A percentile compares a stretch with the other conserved stretches of the same genome.
phyloP scores from a whole-genome alignment of 352 stramenopile species.

The Phytophthora macrochlamydospora region DNA sequence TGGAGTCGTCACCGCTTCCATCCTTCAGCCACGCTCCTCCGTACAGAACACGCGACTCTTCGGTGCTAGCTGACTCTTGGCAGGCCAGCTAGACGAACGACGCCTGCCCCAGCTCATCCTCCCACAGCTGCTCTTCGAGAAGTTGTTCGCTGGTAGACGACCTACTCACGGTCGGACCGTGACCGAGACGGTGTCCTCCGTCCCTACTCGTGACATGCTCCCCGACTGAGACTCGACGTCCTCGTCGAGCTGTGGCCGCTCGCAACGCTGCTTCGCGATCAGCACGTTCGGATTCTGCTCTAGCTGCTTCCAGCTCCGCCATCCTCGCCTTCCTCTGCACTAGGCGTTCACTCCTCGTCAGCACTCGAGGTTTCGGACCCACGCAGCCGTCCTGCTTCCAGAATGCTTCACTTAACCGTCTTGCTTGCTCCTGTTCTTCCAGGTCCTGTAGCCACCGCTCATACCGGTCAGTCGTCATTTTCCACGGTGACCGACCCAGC shows the following conservation, averaged over 20 bases:
- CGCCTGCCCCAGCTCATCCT: too few relatives aligned
- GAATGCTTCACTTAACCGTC: not conserved
- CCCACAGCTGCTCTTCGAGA: too few relatives aligned
- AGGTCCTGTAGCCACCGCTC: not conserved
- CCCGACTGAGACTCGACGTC: not conserved
- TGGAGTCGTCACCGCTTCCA: too few relatives aligned
- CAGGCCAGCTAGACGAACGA: too few relatives aligned
- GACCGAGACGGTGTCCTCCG: not conserved
- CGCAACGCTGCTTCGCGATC: too few relatives aligned
- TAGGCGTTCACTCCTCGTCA: not conserved
- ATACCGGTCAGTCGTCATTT: not conserved
- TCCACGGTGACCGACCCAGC: not conserved
- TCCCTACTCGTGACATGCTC: not conserved
- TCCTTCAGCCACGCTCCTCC: too few relatives aligned
- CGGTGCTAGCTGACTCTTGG: too few relatives aligned
- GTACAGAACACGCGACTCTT: too few relatives aligned
- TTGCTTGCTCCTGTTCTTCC: not conserved
- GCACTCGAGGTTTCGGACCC: not conserved
- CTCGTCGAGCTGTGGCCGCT: not conserved
- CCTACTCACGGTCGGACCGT: not conserved
- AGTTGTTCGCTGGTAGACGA: too few relatives aligned
- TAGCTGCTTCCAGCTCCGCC: not conserved
- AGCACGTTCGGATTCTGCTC: too few relatives aligned
- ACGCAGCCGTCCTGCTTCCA: not conserved
- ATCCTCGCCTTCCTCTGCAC: not conserved